A percentile compares a stretch with the other conserved stretches of the same genome.
phyloP scores from a whole-genome alignment of 495 filamentous ascomycete species.

The Chaetomidium leptoderma region DNA sequence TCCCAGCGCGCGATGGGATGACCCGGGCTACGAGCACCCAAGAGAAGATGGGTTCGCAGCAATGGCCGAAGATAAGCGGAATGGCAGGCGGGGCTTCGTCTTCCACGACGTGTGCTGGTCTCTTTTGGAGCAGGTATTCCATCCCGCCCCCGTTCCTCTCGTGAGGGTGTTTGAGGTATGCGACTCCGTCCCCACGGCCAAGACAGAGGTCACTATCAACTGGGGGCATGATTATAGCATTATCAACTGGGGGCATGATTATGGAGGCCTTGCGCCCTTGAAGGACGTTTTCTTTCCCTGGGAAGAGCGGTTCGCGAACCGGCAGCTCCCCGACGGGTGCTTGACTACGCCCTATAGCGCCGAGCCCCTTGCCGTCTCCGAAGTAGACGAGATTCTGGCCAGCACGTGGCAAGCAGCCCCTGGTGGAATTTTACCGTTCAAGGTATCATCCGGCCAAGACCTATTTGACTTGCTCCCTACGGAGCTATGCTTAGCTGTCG shows the following conservation, averaged over 20 bases:
- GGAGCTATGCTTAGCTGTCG: neutral
- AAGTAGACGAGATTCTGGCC: neutral
- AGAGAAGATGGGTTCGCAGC: neutral
- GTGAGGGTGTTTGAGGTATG: neutral
- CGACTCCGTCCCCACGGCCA: neutral
- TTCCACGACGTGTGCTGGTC: conserved; percentile 1
- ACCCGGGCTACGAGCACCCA: neutral
- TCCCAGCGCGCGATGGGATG: neutral
- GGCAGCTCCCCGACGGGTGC: neutral
- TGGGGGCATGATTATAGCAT: neutral
- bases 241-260: neutral
- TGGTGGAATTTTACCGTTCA: neutral
- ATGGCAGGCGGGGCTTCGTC: conserved; percentile 1
- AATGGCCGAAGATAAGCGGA: neutral
- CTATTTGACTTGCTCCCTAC: neutral
- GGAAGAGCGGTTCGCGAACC: neutral
- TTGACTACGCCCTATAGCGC: neutral
- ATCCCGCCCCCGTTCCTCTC: neutral
- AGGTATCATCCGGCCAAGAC: neutral
- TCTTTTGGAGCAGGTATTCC: neutral
- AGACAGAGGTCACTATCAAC: neutral
- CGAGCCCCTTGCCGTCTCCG: neutral
- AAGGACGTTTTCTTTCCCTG: neutral
- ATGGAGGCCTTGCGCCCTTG: neutral
- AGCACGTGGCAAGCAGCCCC: neutral